Base-by-base conservation (phyloP, 2,329 filamentous ascomycete species). In the Apiospora hydei region DNA sequence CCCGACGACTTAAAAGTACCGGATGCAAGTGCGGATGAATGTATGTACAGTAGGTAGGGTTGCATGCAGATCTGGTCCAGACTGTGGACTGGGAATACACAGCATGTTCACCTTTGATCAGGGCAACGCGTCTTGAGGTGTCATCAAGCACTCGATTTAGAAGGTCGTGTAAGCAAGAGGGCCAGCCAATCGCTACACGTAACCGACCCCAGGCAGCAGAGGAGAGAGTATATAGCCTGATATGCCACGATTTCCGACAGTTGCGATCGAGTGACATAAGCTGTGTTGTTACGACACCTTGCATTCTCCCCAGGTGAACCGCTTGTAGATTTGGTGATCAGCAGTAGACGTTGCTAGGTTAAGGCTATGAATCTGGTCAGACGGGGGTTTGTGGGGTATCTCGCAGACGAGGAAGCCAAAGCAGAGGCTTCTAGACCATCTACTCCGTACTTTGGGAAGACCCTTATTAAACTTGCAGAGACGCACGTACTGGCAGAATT, bases 211-310 rank as follows among this genome's bases (percentile, higher is more conserved):
- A 41, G 34, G 57, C 57, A n/a, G 34, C 34, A 34, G 24, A n/a
- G 11, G 24, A 64, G 57, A n/a, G 34, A 64, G 38, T 64, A 64
- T 64, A 64, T 64, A 64, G 57, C 57, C 57, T 64, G 41, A 41
- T 41, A 24, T 13, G 34, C 34, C 34, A 41, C 26, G 26, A 8
- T 38, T 38, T 61, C 53, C 21, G 18, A 61, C 26, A 38, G 18
- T 61, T 61, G 30, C 26, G 34, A 61, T 38, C 16, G 53, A 61
- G 30, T 61, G 53, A 24, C 30, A 38, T 43, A 7, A 38, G 18
- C 34, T 64, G 57, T 64, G 30, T 34, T 61, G 18, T 38, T 61
- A 38, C 53, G 30, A 38, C 30, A 38, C 30, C 53, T 38, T 38
- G 30, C 53, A 61, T 38, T 38, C 30, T 18, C 51, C 34, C 26